A percentile compares a stretch with the other conserved stretches of the same genome.
These are phyloP conservation scores for Penicillium frequentans DNA, from an alignment of 2,329 filamentous ascomycete genomes.

Conservation along the genomic window DNA sequence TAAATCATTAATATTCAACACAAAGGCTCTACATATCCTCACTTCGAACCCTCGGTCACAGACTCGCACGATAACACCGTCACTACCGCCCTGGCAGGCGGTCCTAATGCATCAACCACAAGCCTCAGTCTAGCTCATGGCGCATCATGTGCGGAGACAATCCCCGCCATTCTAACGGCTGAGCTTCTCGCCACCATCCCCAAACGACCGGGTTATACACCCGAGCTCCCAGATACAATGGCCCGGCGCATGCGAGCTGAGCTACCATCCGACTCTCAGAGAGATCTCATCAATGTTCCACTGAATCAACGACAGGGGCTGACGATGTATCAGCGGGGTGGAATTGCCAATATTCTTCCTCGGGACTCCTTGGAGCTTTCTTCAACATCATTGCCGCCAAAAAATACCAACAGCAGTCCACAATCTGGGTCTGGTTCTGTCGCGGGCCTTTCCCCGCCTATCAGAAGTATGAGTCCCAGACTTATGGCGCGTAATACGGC, in stretches of 20 bases:
- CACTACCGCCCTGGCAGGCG: neutral
- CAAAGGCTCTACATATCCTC: neutral
- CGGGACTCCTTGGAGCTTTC: neutral
- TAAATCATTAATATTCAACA: neutral
- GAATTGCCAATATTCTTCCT: neutral
- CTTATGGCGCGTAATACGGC: neutral
- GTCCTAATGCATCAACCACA: neutral
- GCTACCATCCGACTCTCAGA: conserved; percentile 21
- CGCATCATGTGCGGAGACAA: neutral
- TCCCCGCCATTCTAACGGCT: neutral
- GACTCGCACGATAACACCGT: neutral
- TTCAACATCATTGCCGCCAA: neutral
- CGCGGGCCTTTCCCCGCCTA: neutral
- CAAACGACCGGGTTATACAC: conserved; percentile 1
- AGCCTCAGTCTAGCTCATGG: neutral
- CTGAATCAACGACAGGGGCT: conserved; percentile 6
- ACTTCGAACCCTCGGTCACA: neutral
- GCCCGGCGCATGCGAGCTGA: conserved; percentile 28
- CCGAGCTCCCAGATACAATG: conserved; percentile 31
- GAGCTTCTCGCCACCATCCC: conserved; percentile 2
- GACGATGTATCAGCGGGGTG: neutral
- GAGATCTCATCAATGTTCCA: conserved; percentile 32
- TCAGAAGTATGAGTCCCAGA: neutral
- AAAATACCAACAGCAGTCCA: neutral
- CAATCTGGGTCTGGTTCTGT: neutral